Evolutionary conservation across 179 eudicot species (phyloP).

Genomic region (Monotropa hypopitys): DNA sequence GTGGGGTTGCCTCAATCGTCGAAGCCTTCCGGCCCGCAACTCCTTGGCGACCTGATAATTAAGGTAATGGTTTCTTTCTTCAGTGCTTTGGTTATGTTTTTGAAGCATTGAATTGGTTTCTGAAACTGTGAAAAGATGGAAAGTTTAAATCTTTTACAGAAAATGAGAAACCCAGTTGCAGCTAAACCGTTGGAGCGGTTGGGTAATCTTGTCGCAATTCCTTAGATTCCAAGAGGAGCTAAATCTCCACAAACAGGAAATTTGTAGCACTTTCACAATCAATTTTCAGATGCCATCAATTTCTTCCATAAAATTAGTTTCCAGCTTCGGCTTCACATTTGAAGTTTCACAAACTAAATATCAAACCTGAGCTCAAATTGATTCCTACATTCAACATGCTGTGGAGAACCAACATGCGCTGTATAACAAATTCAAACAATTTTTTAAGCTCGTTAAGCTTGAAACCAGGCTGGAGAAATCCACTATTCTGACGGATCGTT

Average conservation of each 20-base stretch:
- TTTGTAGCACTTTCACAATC: not conserved
- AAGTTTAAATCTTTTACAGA: not conserved
- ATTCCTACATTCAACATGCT: too few species aligned
- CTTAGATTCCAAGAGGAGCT: not conserved
- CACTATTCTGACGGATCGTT: too few species aligned
- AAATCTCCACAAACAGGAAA: not conserved
- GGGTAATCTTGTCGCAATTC: not conserved
- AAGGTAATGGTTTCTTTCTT: conserved; percentile 20
- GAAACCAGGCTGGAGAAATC: too few species aligned
- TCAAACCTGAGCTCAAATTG: not conserved
- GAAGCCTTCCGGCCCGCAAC: not conserved
- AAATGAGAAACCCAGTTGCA: not conserved
- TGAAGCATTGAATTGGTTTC: not conserved
- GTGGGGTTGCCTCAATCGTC: conserved; percentile 5
- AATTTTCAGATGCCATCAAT: not conserved
- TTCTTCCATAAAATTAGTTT: not conserved
- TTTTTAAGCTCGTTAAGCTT: not conserved
- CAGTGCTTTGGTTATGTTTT: not conserved
- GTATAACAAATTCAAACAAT: too few species aligned
- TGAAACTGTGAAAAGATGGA: not conserved
- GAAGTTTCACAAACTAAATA: not conserved
- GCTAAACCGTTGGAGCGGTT: not conserved
- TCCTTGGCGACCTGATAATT: conserved; percentile 24
- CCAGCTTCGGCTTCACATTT: not conserved
- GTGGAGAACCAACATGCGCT: too few species aligned